These are phyloP conservation scores for Yamadazyma triangularis DNA, from an alignment of 1,139 yeast genomes.

Conservation along the genomic window DNA sequence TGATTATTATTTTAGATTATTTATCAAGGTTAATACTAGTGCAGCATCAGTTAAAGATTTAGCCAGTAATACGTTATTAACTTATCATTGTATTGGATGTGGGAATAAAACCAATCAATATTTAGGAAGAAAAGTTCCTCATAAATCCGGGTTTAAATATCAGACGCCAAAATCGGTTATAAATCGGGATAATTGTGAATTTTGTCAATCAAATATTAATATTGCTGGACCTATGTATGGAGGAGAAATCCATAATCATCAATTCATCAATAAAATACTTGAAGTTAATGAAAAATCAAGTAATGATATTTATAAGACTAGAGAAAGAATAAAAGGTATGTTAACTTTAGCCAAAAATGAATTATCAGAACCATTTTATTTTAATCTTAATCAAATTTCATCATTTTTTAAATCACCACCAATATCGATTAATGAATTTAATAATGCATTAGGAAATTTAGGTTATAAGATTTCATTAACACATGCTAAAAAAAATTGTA, in stretches of 20 bases:
- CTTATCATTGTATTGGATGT: slow-evolving; percentile 87
- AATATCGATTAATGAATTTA: slow-evolving; percentile 68
- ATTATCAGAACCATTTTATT: slow-evolving; percentile 69
- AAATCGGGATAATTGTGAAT: slow-evolving; percentile 55
- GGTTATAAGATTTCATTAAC: slow-evolving; percentile 82
- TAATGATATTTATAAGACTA: slow-evolving; percentile 63
- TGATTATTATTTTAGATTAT: slow-evolving; percentile 87
- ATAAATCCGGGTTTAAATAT: slow-evolving; percentile 22
- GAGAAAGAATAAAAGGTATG: slow-evolving; percentile 88
- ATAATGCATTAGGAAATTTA: slow-evolving; percentile 79
- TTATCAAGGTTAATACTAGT: slow-evolving; percentile 68
- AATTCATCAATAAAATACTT: slow-evolving; percentile 62
- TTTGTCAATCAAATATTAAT: slow-evolving; percentile 67
- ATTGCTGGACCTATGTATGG: slow-evolving; percentile 98
- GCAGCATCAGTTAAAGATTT: slow-evolving; percentile 78
- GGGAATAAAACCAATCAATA: slow-evolving; percentile 67
- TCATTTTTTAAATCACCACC: slow-evolving; percentile 77
- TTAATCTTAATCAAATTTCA: slow-evolving; percentile 73
- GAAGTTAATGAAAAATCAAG: slow-evolving; percentile 48
- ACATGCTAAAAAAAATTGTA: slow-evolving; percentile 80
- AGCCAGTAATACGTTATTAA: slow-evolving; percentile 69
- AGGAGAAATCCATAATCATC: slow-evolving; percentile 66
- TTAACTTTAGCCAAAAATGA: slow-evolving; percentile 76
- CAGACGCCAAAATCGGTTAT: slow-evolving; percentile 33
- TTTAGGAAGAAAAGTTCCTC: slow-evolving; percentile 56